phyloP scores from a whole-genome alignment of 2,329 filamentous ascomycete species.

The Penicillium sp. region DNA sequence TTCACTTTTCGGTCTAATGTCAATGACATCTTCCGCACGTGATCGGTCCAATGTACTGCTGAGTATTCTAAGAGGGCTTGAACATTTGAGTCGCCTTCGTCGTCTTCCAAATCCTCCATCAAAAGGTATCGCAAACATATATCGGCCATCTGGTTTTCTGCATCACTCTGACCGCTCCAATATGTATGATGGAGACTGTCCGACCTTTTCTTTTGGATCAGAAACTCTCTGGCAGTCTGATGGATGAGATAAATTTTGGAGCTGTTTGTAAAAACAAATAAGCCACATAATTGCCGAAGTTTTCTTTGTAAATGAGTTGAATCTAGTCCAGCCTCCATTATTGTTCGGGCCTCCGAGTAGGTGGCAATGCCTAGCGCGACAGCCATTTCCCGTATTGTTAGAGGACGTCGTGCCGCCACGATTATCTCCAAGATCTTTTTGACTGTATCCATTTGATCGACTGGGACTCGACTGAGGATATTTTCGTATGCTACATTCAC shows the following conservation, averaged over 20 bases:
- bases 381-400: conserved; percentile 14
- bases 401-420: conserved; percentile 15
- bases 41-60: conserved; percentile 12
- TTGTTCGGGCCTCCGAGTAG: too few species aligned
- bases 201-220: not conserved
- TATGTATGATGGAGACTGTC: not conserved
- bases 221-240: conserved; percentile 18
- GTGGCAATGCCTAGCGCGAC: conserved; percentile 13
- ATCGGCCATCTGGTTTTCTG: conserved; percentile 8
- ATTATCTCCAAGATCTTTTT: conserved; percentile 16
- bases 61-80: not conserved
- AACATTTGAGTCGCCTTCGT: too few species aligned
- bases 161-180: not conserved
- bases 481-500: conserved; percentile 19
- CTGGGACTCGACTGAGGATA: conserved; percentile 15
- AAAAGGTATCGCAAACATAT: conserved; percentile 14
- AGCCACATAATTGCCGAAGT: conserved; percentile 15
- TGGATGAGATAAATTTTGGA: conserved; percentile 22
- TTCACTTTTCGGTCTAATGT: not conserved
- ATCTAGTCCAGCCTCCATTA: conserved; percentile 1
- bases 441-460: not conserved
- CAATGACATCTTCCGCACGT: conserved; percentile 1
- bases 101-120: too few species aligned
- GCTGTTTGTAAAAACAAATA: conserved; percentile 19
- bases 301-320: not conserved